These are phyloP conservation scores for Sonneratia alba DNA, from an alignment of 345 rosid genomes.

Conservation along the genomic window DNA sequence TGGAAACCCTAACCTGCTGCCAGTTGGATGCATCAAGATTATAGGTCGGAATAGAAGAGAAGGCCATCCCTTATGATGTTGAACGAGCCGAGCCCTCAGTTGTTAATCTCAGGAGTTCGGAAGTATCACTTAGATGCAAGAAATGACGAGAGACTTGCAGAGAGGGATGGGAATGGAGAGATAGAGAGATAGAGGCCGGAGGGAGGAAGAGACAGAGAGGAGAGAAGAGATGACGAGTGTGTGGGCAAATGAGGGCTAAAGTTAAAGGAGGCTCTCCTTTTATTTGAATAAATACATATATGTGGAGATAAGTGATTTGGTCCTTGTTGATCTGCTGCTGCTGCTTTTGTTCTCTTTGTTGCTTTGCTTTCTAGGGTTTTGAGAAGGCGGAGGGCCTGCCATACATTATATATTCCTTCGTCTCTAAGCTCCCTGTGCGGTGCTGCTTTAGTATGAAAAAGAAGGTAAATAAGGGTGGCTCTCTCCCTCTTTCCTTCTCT, in stretches of 20 bases:
- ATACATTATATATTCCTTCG: slow-evolving; percentile 26
- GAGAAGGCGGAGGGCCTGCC: slow-evolving; percentile 15
- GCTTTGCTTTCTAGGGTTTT: slow-evolving; percentile 47
- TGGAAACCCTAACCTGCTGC: slow-evolving; percentile 29
- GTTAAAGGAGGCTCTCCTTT: slow-evolving; percentile 59
- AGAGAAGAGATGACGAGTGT: background rate
- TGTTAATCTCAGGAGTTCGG: slow-evolving; percentile 4
- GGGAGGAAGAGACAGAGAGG: slow-evolving; percentile 18
- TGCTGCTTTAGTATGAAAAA: slow-evolving; percentile 10
- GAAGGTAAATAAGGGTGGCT: slow-evolving; percentile 6
- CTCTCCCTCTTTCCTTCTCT: slow-evolving; percentile 7
- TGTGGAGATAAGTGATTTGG: slow-evolving; percentile 1
- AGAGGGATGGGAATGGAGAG: background rate
- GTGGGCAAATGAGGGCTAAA: slow-evolving; percentile 17
- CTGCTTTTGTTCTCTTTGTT: slow-evolving; percentile 23
- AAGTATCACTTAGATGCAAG: slow-evolving; percentile 18
- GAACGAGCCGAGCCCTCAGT: background rate
- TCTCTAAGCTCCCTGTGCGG: slow-evolving; percentile 28
- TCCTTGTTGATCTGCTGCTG: slow-evolving; percentile 29
- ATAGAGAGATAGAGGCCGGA: slow-evolving; percentile 6
- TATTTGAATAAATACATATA: slow-evolving; percentile 9
- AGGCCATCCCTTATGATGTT: slow-evolving; percentile 45
- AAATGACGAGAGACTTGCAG: background rate
- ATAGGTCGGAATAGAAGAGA: slow-evolving; percentile 70
- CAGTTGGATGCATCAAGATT: slow-evolving; percentile 94